Percentiles rank a stretch among this genome's conserved stretches.
These are phyloP conservation scores for Talaromyces sp. DNA, from an alignment of 2,329 filamentous ascomycete genomes.

Conservation along the genomic window DNA sequence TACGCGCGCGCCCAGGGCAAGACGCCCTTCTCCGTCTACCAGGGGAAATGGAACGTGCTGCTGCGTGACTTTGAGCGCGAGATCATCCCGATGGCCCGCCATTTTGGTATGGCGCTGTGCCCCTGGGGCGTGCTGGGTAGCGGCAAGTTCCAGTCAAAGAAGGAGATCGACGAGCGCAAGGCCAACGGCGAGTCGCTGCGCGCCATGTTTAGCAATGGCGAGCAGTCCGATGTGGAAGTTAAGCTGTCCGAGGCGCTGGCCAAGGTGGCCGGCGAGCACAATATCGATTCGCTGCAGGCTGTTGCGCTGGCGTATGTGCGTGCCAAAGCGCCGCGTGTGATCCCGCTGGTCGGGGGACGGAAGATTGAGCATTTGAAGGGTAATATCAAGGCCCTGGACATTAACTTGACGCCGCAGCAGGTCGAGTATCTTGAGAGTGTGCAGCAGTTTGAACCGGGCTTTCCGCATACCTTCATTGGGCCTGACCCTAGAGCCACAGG, in stretches of 20 bases:
- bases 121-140: constrained; percentile 59
- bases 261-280: constrained; percentile 55
- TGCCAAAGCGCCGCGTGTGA: constrained; percentile 67
- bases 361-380: constrained; percentile 65
- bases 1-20: constrained; percentile 37
- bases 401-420: constrained; percentile 58
- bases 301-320: constrained; percentile 70
- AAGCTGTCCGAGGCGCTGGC: constrained; percentile 46
- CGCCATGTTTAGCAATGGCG: constrained; percentile 16
- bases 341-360: constrained; percentile 67
- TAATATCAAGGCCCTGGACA: constrained; percentile 64
- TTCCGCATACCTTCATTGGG: constrained; percentile 58
- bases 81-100: constrained; percentile 37
- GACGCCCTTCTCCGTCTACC: constrained; percentile 37
- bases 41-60: constrained; percentile 38
- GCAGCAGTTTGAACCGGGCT: constrained; percentile 60
- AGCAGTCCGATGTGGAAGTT: constrained; percentile 6
- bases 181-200: constrained; percentile 39
- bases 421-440: constrained; percentile 63
- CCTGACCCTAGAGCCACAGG: constrained; percentile 22
- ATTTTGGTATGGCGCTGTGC: constrained; percentile 44
- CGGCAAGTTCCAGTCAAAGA: constrained; percentile 48
- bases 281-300: constrained; percentile 53
- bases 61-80: constrained; percentile 38
- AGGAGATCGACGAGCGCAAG: constrained; percentile 44